Base-by-base conservation (phyloP, 1,284 basidiomycete genomes). In the Ceratobasidium sp. region DNA sequence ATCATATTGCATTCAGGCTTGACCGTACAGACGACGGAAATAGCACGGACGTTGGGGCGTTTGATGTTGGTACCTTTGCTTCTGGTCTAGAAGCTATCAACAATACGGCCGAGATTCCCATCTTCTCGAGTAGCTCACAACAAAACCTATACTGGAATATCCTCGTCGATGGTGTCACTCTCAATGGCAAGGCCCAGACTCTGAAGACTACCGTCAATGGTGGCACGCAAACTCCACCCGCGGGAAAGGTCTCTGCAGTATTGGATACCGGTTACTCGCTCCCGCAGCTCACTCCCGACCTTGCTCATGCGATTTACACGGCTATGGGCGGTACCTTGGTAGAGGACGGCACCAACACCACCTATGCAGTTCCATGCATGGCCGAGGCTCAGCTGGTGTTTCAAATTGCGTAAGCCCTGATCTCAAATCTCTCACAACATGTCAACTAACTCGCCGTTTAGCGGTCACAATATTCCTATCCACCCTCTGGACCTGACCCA, bases 51-150 rank as follows among this genome's bases (percentile, higher is more conserved):
- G 53, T 69, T 26, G 65, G 65, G 2, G 65, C 65, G 16, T 69
- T 69, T 69, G 65, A 69, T 69, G 41, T 57, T 46, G 65, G 65
- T 8, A 69, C 65, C 14, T 69, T 57, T 46, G 53, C 65, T 10
- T 12, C 65, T 30, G 65, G 65, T 2, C 41, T 69, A n/a, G 65
- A 69, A 34, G 21, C 52, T 18, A 41, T 69, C 50, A 69, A 58
- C 53, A 58, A 58, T 39, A 69, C 52, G 1, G 52, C 53, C 2
- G 23, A 57, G 32, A 69, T 69, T 28, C 65, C 65, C 1, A 69
- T 69, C 21, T 69, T 69, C 23, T 69, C 65, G 23, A 69, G 65
- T 53, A 69, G 32, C 34, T 3, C 41, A 1, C 50, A 57, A 36
- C 28, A 32, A 28, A 69, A 69, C 39, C 14, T 57, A 4, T 69